Evolutionary conservation across 2,329 filamentous ascomycete species (phyloP).

Genomic region (Neurospora sp.): DNA sequence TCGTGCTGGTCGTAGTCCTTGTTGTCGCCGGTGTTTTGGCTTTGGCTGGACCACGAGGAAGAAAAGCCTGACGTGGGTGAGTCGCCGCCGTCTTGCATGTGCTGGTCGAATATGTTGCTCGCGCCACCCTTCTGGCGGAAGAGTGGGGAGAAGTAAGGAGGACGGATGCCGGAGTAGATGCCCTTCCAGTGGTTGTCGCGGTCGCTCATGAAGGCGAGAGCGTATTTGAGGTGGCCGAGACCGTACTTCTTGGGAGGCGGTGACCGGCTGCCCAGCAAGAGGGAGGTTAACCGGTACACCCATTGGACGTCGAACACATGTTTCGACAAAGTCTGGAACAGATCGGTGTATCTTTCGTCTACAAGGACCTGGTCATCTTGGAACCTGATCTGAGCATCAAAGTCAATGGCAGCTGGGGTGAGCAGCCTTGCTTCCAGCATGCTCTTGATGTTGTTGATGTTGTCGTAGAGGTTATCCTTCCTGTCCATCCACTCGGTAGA

Average conservation of each 20-base stretch:
- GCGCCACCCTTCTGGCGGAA: neutral
- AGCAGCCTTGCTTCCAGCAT: constrained; percentile 29
- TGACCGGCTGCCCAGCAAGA: constrained; percentile 17
- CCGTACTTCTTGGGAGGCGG: constrained; percentile 8
- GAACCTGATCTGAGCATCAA: constrained; percentile 3
- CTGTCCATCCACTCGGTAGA: constrained; percentile 17
- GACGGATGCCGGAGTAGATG: constrained; percentile 12
- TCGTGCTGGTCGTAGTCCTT: constrained; percentile 57
- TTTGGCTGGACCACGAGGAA: constrained; percentile 11
- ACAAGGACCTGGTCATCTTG: constrained; percentile 2
- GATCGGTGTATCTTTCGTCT: constrained; percentile 2
- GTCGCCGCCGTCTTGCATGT: neutral
- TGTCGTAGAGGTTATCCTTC: constrained; percentile 30
- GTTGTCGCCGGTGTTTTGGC: constrained; percentile 21
- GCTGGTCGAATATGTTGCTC: constrained; percentile 2
- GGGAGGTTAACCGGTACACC: constrained; percentile 22
- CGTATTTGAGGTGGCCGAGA: constrained; percentile 14
- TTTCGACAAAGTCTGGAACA: constrained; percentile 5
- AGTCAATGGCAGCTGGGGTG: constrained; percentile 6
- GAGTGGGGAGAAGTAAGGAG: constrained; percentile 21
- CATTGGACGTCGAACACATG: constrained; percentile 23
- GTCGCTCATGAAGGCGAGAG: constrained; percentile 18
- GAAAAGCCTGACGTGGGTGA: constrained; percentile 22
- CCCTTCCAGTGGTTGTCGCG: constrained; percentile 19
- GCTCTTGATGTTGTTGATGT: constrained; percentile 35